Evolutionary conservation across 495 filamentous ascomycete species (phyloP).

Genomic region (Bombardia bombarda): DNA sequence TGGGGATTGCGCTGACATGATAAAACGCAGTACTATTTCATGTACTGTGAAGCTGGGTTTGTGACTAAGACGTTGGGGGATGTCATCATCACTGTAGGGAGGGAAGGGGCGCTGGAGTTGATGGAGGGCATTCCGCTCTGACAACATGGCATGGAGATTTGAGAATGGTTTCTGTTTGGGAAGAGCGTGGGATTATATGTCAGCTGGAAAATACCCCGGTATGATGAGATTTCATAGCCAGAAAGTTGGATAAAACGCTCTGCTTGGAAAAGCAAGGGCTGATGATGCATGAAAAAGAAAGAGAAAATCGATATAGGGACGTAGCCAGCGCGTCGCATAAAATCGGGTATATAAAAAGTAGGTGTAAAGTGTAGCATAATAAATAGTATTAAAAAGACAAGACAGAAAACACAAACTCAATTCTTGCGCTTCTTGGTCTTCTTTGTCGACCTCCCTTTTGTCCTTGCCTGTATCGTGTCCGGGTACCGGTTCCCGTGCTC

Average conservation of each 20-base stretch:
- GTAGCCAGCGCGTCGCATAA: too few species aligned
- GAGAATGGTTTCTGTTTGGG: not conserved
- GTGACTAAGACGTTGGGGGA: slow-evolving; percentile 61
- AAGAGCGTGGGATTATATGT: not conserved
- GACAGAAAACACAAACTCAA: too few species aligned
- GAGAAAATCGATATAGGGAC: too few species aligned
- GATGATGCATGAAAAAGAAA: too few species aligned
- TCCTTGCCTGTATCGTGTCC: slow-evolving; percentile 8
- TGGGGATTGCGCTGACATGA: too few species aligned
- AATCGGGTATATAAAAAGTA: too few species aligned
- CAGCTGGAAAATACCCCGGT: too few species aligned
- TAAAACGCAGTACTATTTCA: slow-evolving; percentile 70
- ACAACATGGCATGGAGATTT: slow-evolving; percentile 1
- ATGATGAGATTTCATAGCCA: too few species aligned
- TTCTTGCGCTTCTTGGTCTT: slow-evolving; percentile 10
- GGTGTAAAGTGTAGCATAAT: too few species aligned
- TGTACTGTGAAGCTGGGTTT: slow-evolving; percentile 67
- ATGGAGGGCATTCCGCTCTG: slow-evolving; percentile 58
- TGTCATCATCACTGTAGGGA: slow-evolving; percentile 57
- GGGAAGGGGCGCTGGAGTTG: slow-evolving; percentile 59
- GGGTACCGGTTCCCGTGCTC: slow-evolving; percentile 63
- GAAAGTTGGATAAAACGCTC: too few species aligned
- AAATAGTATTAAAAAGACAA: too few species aligned
- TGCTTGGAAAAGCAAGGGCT: too few species aligned
- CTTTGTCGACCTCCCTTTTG: slow-evolving; percentile 18